Conservation (phyloP, 805 yeast species). For the Naumovozyma baii region DNA sequence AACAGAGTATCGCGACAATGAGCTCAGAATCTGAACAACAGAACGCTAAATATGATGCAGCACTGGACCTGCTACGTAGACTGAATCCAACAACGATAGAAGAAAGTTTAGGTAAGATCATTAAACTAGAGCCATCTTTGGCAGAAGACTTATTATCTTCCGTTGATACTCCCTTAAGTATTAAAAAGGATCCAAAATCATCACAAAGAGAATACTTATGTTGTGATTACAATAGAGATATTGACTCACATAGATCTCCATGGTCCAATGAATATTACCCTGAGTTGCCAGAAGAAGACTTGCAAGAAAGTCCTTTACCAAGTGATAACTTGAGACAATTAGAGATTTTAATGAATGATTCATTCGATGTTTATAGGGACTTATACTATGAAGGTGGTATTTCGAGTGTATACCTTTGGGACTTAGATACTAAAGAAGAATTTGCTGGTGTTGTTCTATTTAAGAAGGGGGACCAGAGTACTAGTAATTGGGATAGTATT, state of each 20-base stretch:
- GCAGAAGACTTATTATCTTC: conserved; percentile 83
- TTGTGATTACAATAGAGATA: conserved; percentile 93
- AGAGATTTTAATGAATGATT: conserved; percentile 76
- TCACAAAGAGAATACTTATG: conserved; percentile 53
- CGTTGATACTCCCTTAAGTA: conserved; percentile 70
- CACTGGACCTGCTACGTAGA: conserved; percentile 68
- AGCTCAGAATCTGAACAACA: background rate
- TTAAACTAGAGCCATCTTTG: conserved; percentile 46
- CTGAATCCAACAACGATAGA: conserved; percentile 56
- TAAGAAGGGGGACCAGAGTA: conserved; percentile 43
- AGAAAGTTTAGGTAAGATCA: conserved; percentile 37
- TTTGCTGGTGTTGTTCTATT: conserved; percentile 89
- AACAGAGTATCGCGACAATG: background rate
- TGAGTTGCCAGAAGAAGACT: conserved; percentile 36
- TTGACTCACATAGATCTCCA: conserved; percentile 86
- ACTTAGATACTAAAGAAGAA: conserved; percentile 45
- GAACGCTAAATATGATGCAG: conserved; percentile 48
- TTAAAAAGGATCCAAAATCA: conserved; percentile 30
- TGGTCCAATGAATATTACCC: conserved; percentile 64
- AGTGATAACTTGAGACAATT: conserved; percentile 54
- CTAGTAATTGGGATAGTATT: conserved; percentile 81
- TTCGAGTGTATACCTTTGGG: conserved; percentile 88
- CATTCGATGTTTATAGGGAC: conserved; percentile 88
- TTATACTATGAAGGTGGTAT: conserved; percentile 92
- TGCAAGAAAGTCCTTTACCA: conserved; percentile 69